Evolutionary conservation across 2,329 filamentous ascomycete species (phyloP), one percentile per base, ranked within the genome.

Genomic region (Verticillium longisporum): DNA sequence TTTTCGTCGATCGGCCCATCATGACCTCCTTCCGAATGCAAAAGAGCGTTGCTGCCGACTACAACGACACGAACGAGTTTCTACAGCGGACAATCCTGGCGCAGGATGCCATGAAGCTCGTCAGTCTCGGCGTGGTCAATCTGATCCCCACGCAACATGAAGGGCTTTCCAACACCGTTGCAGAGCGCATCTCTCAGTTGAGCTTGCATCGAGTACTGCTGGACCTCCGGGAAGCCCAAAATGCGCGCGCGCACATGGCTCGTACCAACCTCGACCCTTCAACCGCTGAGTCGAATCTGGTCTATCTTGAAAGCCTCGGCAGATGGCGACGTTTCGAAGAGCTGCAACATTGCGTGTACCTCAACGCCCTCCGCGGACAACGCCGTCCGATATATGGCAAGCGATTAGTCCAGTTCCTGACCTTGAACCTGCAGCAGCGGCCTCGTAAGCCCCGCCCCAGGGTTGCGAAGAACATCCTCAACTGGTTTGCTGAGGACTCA

Each of bases 21-120:
- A 95, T 96, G 76, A 99, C 94, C 0, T 98, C 95, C 1, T 96
- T 97, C 73, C 91, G 92, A 3, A 96, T 98, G 89, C 82, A 85
- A 32, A 89, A 83, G 65, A 96, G 93, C 2, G 87, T 92, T 2
- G 80, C 88, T 9, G 86, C 89, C 2, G 85, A 89, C 38, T 98
- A 88, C 68, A 87, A 89, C 67, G 79, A 85, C 59, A 90, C 88
- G 36, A 90, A 96, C 64, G 77, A 85, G 2, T 79, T 91, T 32
- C 78, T 98, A 54, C 84, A 89, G 21, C 82, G 81, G 58, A 83
- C 83, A 15, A 73, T 96, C 6, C 75, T 91, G n/a, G 78, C 82
- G 21, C 75, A 84, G 38, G 79, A 85, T 56, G 82, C 83, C 0
- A 88, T 90, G 75, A 82, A 79, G 56, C 80, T 78, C 11, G 86